Evolutionary conservation across 2,329 filamentous ascomycete genomes (phyloP), one percentile per base, ranked within the genome.

Genomic region (Cucurbitaria berberidis): DNA sequence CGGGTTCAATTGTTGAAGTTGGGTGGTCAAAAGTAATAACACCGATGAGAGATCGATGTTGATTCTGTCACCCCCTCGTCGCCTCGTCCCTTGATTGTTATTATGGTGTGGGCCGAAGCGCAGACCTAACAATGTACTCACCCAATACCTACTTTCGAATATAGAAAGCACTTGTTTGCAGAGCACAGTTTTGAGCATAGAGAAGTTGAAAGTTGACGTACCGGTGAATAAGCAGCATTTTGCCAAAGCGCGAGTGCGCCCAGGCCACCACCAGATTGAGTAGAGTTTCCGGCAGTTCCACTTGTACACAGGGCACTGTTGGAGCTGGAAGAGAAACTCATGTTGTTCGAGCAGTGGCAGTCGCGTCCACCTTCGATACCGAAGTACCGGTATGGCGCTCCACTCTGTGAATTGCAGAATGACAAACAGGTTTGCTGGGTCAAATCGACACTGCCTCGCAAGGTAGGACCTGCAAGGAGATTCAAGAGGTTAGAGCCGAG

Each of bases 151-250:
- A 22, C 34, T 27, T 42, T 51, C 48, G 41, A 9, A 38, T 29
- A 46, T 49, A 36, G 40, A 52, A 48, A 52, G 42, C 45, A 56
- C 48, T 45, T 13, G 42, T 35, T 52, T 52, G 45, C 42, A 56
- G 53, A 56, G 45, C 48, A 56, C 45, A 52, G 48, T 39, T 56
- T 56, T 46, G 53, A 56, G 41, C 48, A 52, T 40, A 49, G 45
- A 56, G 53, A 26, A 52, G 21, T 5, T 27, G 39, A 42, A 39
- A 10, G 5, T 26, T 41, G 48, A 56, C 48, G 48, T 44, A 56
- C 45, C 48, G 30, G 4, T 29, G 7, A 5, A 27, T 46, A 54
- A 10, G n/a, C 13, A 5, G 26, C 9, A 38, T 46, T 56, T 5
- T 18, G 22, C 34, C 34, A 47, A n/a, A 47, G 6, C 2, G 26